These are phyloP conservation scores for Coniochaeta sp. DNA, from an alignment of 2,329 filamentous ascomycete species.

Conservation along the genomic window DNA sequence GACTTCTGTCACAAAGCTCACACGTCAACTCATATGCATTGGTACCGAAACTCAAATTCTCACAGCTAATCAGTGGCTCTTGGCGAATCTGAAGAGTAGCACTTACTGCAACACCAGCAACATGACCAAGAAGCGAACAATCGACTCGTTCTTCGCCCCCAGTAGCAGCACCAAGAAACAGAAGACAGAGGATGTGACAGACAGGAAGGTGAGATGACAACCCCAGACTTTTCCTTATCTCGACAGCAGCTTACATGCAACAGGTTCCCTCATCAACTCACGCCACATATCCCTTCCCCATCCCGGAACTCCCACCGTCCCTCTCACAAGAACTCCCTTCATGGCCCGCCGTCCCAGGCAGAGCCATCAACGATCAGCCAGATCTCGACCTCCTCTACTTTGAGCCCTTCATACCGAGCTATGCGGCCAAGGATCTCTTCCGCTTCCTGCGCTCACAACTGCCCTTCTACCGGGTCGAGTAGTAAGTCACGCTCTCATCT, in stretches of 20 bases:
- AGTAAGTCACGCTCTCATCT: constrained; percentile 22
- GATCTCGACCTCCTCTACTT: constrained; percentile 71
- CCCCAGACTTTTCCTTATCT: neutral
- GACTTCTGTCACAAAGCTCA: neutral
- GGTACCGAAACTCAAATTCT: neutral
- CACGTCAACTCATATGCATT: neutral
- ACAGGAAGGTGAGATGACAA: neutral
- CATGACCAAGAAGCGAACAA: constrained; percentile 49
- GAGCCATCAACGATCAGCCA: constrained; percentile 55
- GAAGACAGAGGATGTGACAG: constrained; percentile 11
- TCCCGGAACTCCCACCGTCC: constrained; percentile 31
- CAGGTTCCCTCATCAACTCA: constrained; percentile 30
- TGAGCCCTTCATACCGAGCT: constrained; percentile 59
- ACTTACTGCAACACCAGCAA: constrained; percentile 1
- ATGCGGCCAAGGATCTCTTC: constrained; percentile 54
- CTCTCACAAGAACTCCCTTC: constrained; percentile 31
- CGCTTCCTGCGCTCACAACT: constrained; percentile 63
- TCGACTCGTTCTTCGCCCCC: constrained; percentile 62
- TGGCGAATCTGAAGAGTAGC: neutral
- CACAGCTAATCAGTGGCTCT: neutral
- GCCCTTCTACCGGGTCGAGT: constrained; percentile 70
- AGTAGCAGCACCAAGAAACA: constrained; percentile 30
- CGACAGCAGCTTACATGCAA: neutral
- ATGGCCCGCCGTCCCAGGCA: constrained; percentile 44
- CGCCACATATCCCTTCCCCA: constrained; percentile 41